Conservation (phyloP, 2,329 filamentous ascomycete genomes). For the Karstenula rhodostoma region DNA sequence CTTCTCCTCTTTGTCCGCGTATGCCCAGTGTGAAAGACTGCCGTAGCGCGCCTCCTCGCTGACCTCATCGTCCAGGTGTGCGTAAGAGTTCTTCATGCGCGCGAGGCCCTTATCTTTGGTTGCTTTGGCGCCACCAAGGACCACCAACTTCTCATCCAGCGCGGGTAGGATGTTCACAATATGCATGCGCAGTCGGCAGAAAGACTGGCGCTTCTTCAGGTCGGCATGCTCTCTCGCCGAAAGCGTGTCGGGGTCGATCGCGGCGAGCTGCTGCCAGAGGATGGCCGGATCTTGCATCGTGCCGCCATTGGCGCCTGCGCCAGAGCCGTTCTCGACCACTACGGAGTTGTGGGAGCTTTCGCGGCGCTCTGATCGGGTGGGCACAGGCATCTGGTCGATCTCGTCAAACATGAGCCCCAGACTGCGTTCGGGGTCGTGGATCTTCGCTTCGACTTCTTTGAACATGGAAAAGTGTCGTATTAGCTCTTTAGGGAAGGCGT, state of each 20-base stretch:
- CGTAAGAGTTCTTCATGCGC: conserved; percentile 86
- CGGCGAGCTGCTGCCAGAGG: conserved; percentile 36
- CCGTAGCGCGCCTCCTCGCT: conserved; percentile 95
- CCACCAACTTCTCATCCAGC: conserved; percentile 97
- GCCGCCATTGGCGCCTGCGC: conserved; percentile 49
- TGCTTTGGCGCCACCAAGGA: conserved; percentile 90
- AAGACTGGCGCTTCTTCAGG: conserved; percentile 74
- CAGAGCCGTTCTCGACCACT: conserved; percentile 51
- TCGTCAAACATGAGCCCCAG: conserved; percentile 77
- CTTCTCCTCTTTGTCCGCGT: conserved; percentile 76
- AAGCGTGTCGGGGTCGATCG: conserved; percentile 36
- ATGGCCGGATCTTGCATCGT: conserved; percentile 27
- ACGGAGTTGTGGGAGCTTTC: conserved; percentile 36
- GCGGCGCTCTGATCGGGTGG: conserved; percentile 44
- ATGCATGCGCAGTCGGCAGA: conserved; percentile 78
- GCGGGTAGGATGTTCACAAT: conserved; percentile 87
- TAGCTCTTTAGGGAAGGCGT: conserved; percentile 91
- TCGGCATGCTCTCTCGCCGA: conserved; percentile 58
- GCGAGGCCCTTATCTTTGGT: conserved; percentile 84
- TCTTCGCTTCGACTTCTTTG: conserved; percentile 97
- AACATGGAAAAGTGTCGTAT: conserved; percentile 94
- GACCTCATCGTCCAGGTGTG: conserved; percentile 86
- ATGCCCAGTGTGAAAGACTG: conserved; percentile 93
- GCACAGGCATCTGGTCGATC: conserved; percentile 59
- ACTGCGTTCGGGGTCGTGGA: conserved; percentile 85